phyloP scores from a whole-genome alignment of 148 eudicot species.

The Amaranthus palmeri region DNA sequence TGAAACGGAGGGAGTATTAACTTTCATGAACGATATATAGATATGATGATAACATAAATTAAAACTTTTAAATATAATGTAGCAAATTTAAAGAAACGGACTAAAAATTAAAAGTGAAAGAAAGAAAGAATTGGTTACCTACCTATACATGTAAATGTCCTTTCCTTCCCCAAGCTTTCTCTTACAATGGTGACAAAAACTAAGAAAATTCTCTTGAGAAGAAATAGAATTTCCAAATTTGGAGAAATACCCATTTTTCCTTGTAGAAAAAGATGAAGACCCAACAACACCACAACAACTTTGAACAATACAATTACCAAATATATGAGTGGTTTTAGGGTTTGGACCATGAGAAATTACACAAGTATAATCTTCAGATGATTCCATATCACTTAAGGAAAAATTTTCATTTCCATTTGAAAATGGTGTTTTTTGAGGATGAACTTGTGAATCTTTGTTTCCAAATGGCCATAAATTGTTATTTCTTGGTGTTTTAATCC shows the following conservation, averaged over 20 bases:
- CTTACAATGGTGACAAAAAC: conserved; percentile 69
- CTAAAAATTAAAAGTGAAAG: no score
- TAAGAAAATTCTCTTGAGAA: conserved; percentile 40
- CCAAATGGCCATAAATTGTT: conserved; percentile 19
- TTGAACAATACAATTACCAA: conserved; percentile 69
- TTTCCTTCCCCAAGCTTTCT: conserved; percentile 55
- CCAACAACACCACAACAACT: conserved; percentile 44
- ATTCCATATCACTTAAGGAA: conserved; percentile 66
- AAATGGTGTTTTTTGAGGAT: conserved; percentile 4
- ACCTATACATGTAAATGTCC: conserved; percentile 88
- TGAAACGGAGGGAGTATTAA: no score
- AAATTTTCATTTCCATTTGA: conserved; percentile 17
- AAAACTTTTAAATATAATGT: not conserved
- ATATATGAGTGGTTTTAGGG: conserved; percentile 80
- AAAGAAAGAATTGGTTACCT: not conserved
- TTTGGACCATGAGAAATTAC: conserved; percentile 92
- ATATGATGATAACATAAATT: no score
- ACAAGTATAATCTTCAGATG: conserved; percentile 89
- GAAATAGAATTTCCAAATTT: conserved; percentile 22
- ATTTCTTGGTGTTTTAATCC: conserved; percentile 54
- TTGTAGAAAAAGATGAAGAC: conserved; percentile 25
- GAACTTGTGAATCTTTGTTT: conserved; percentile 21
- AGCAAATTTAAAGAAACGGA: no score
- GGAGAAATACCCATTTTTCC: conserved; percentile 26
- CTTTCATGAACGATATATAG: no score